Evolutionary conservation across 2,329 filamentous ascomycete species (phyloP), one percentile per base, ranked within the genome.

Genomic region (Raffaelea arxii): DNA sequence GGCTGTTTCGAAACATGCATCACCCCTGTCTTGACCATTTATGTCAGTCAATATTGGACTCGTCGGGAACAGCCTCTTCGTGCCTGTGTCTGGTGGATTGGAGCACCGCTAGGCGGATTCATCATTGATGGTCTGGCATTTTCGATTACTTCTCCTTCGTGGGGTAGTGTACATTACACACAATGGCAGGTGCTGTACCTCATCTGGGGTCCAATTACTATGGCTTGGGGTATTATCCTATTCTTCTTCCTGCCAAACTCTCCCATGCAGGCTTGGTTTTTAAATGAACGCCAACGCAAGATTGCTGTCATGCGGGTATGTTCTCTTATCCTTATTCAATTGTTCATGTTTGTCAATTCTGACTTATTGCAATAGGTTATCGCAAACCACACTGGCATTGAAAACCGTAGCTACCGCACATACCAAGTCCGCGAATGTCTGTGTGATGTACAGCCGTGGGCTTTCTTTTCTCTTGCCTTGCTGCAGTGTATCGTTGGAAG

Each of bases 171-270:
- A 37, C 37, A 35, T 24, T 48, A 44, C 37, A 44, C 41, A 19
- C 42, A 49, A 42, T 50, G 48, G 48, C 44, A 45, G 25, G 65
- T 70, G 41, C 53, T 62, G 9, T 62, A 59, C 43, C 49, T 62
- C 32, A 54, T 62, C 7, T 59, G 57, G 16, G 60, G 59, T 14
- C 51, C 53, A 11, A 59, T 62, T 51, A 65, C 57, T 32, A 49
- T 61, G 25, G 46, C 52, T 25, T 60, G 56, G 43, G 56, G 56
- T 6, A 18, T 61, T 6, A 52, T 61, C 46, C 35, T 62, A 19
- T 58, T 55, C 42, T 56, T 58, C 46, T 21, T 56, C 25, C 52
- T 63, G 19, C 60, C 66, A 2, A 72, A 73, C 53, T 70, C 66
- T 12, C 72, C 71, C 2, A 69, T 74, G 54, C 51, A 48, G n/a